Evolutionary conservation across 2,329 filamentous ascomycete genomes (phyloP).

Genomic region (Trichoderma sp.): DNA sequence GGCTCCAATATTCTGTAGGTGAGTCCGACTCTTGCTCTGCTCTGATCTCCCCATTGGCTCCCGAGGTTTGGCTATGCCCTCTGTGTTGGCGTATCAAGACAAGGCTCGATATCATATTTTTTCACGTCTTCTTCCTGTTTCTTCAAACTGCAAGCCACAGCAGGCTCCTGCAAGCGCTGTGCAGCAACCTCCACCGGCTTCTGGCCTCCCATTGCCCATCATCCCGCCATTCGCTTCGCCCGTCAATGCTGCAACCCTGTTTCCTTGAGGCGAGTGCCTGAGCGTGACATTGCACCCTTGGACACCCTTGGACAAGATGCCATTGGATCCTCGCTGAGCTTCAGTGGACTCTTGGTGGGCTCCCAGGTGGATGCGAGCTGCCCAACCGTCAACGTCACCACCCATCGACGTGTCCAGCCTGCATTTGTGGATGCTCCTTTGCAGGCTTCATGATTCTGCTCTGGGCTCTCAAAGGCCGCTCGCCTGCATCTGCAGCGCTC

Average conservation of each 20-base stretch:
- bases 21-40: not conserved
- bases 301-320: not conserved
- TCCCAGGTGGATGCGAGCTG: not conserved
- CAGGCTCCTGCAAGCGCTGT: conserved; percentile 8
- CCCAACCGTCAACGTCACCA: conserved; percentile 18
- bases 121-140: not conserved
- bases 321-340: not conserved
- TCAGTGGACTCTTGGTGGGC: too few relatives aligned
- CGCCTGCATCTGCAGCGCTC: not conserved
- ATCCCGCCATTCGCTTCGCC: not conserved
- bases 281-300: not conserved
- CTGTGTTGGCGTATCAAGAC: not conserved
- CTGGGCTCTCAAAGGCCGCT: not conserved
- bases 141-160: not conserved
- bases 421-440: conserved; percentile 12
- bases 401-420: conserved; percentile 18
- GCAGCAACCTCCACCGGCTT: conserved; percentile 8
- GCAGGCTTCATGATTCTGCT: conserved; percentile 9
- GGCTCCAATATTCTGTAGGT: not conserved
- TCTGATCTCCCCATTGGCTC: not conserved
- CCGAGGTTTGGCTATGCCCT: not conserved
- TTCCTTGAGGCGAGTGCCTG: conserved; percentile 4
- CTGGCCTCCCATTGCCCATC: not conserved
- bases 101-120: not conserved
- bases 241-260: conserved; percentile 4